phyloP scores from a whole-genome alignment of 805 yeast species.

The Metschnikowia lunata region DNA sequence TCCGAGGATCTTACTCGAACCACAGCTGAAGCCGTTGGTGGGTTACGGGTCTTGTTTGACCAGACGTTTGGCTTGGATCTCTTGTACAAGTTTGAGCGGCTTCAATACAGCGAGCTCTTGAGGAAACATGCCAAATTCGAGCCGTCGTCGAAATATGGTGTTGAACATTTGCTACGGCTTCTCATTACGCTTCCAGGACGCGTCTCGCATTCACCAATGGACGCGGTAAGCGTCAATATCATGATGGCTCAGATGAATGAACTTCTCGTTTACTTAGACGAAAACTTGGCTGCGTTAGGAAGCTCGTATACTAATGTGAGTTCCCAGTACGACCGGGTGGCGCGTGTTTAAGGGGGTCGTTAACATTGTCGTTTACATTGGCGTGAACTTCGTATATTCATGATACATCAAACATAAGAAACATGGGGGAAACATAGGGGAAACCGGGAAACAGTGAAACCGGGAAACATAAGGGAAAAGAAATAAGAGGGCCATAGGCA shows the following conservation, averaged over 20 bases:
- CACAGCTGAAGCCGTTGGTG: slow-evolving; percentile 56
- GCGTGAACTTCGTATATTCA: slow-evolving; percentile 2
- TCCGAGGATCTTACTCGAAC: background rate
- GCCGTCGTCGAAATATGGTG: slow-evolving; percentile 49
- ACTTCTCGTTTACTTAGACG: slow-evolving; percentile 49
- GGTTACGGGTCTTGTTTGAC: slow-evolving; percentile 71
- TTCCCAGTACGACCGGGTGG: slow-evolving; percentile 37
- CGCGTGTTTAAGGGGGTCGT: slow-evolving; percentile 2
- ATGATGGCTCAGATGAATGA: slow-evolving; percentile 52
- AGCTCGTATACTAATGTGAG: slow-evolving; percentile 36
- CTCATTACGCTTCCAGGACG: slow-evolving; percentile 78
- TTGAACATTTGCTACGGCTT: slow-evolving; percentile 76
- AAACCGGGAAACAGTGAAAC: too few species aligned
- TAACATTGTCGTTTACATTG: background rate
- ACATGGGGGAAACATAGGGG: too few species aligned
- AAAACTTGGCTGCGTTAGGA: slow-evolving; percentile 31
- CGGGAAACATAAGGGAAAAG: too few species aligned
- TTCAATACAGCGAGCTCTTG: slow-evolving; percentile 58
- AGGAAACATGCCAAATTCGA: slow-evolving; percentile 22
- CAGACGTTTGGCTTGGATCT: slow-evolving; percentile 63
- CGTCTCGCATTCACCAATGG: slow-evolving; percentile 77
- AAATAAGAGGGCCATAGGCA: too few species aligned
- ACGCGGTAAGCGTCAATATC: slow-evolving; percentile 58
- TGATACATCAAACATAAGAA: slow-evolving; percentile 3
- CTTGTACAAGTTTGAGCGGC: slow-evolving; percentile 72